Conservation (phyloP, 306 rosid genomes). For the Citrullus mucosospermus region DNA sequence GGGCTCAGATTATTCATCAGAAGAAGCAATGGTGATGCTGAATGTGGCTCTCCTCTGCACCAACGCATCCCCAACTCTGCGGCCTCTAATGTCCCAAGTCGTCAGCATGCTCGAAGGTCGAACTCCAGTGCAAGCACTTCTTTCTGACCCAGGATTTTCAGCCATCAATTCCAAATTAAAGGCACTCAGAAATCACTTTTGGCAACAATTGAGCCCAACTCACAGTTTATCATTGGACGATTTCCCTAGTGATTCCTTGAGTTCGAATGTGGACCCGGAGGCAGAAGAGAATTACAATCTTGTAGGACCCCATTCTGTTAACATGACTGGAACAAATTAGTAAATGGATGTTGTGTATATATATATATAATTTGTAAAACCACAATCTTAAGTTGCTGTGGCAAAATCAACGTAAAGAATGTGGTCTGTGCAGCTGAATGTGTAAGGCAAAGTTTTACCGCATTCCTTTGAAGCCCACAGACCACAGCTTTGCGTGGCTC, state of each 20-base stretch:
- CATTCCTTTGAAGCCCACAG: neutral
- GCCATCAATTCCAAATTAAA: constrained; percentile 43
- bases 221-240: constrained; percentile 40
- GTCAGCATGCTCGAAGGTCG: constrained; percentile 94
- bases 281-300: constrained; percentile 26
- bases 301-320: constrained; percentile 23
- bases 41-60: constrained; percentile 85
- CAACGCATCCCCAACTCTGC: constrained; percentile 84
- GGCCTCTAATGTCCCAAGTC: constrained; percentile 80
- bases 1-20: constrained; percentile 59
- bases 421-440: neutral
- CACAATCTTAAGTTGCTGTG: neutral
- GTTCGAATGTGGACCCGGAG: constrained; percentile 21
- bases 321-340: neutral
- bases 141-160: constrained; percentile 70
- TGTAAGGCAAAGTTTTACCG: neutral
- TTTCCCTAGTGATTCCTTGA: constrained; percentile 33
- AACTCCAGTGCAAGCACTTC: constrained; percentile 58
- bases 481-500: neutral
- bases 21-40: constrained; percentile 68
- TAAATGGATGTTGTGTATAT: neutral
- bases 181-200: constrained; percentile 61
- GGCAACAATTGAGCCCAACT: constrained; percentile 59
- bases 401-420: neutral
- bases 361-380: neutral